A percentile compares a stretch with the other conserved stretches of the same genome.
phyloP scores from a whole-genome alignment of 768 basidiomycete genomes.

The Leccinum broughii region DNA sequence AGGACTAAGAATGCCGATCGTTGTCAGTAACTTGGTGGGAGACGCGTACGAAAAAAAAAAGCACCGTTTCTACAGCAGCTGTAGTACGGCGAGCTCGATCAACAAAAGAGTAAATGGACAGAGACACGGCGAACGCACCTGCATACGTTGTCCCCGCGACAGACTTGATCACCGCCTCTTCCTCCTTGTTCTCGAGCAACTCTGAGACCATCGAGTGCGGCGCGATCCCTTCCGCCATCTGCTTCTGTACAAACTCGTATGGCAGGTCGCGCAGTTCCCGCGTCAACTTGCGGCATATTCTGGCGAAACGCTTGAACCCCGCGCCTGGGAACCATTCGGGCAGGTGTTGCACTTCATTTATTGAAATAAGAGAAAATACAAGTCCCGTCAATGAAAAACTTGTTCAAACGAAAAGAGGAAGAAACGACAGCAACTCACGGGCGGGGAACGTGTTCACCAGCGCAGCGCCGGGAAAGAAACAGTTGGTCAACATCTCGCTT shows the following conservation, averaged over 20 bases:
- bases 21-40: background rate
- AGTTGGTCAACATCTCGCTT: slow-evolving; percentile 29
- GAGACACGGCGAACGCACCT: slow-evolving; percentile 16
- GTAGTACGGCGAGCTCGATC: background rate
- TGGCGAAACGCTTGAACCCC: slow-evolving; percentile 28
- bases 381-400: background rate
- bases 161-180: slow-evolving; percentile 30
- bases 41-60: too few relatives aligned
- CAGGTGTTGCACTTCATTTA: slow-evolving; percentile 21
- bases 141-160: slow-evolving; percentile 34
- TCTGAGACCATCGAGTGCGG: slow-evolving; percentile 23
- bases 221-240: slow-evolving; percentile 20
- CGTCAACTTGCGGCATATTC: slow-evolving; percentile 17
- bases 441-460: slow-evolving; percentile 34
- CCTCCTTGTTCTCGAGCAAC: slow-evolving; percentile 26
- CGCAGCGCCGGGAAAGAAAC: slow-evolving; percentile 32
- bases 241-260: slow-evolving; percentile 20
- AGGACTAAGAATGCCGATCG: slow-evolving; percentile 9
- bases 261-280: slow-evolving; percentile 20
- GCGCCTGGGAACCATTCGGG: slow-evolving; percentile 35
- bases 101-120: background rate
- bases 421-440: slow-evolving; percentile 15
- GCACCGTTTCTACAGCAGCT: slow-evolving; percentile 27
- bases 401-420: too few relatives aligned
- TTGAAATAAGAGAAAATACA: too few relatives aligned